phyloP scores from a whole-genome alignment of 1,284 basidiomycete genomes.

The Fomitiporia mediterranea region DNA sequence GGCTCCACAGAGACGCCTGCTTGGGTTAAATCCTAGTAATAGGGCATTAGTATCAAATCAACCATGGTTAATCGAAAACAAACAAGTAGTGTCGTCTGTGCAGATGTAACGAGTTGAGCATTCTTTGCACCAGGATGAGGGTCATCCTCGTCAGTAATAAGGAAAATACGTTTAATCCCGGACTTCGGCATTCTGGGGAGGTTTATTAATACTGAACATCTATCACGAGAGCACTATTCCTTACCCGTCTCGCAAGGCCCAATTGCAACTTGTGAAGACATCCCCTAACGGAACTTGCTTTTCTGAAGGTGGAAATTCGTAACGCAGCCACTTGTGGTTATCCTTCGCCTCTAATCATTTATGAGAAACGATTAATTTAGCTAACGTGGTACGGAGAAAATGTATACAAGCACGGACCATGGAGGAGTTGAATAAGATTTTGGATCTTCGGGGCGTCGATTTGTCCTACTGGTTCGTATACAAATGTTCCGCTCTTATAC shows the following conservation, averaged over 20 bases:
- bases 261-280: constrained; percentile 83
- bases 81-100: constrained; percentile 66
- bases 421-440: constrained; percentile 63
- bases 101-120: constrained; percentile 57
- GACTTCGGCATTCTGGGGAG: constrained; percentile 70
- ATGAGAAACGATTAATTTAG: neutral
- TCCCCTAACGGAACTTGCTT: constrained; percentile 70
- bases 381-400: neutral
- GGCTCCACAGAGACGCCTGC: constrained; percentile 84
- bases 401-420: constrained; percentile 47
- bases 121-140: constrained; percentile 45
- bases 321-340: constrained; percentile 48
- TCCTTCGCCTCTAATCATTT: constrained; percentile 47
- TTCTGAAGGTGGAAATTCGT: constrained; percentile 56
- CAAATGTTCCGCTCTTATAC: constrained; percentile 69
- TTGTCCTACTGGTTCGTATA: constrained; percentile 73
- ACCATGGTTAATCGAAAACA: constrained; percentile 22
- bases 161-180: constrained; percentile 86
- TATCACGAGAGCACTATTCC: constrained; percentile 23
- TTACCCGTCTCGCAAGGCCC: constrained; percentile 82
- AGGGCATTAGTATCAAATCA: constrained; percentile 6
- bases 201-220: neutral
- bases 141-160: constrained; percentile 88
- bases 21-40: constrained; percentile 82
- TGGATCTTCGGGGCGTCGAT: constrained; percentile 81